Evolutionary conservation across 2,329 filamentous ascomycete species (phyloP), one percentile per base, ranked within the genome.

Genomic region (Phaeomoniella chlamydospora): DNA sequence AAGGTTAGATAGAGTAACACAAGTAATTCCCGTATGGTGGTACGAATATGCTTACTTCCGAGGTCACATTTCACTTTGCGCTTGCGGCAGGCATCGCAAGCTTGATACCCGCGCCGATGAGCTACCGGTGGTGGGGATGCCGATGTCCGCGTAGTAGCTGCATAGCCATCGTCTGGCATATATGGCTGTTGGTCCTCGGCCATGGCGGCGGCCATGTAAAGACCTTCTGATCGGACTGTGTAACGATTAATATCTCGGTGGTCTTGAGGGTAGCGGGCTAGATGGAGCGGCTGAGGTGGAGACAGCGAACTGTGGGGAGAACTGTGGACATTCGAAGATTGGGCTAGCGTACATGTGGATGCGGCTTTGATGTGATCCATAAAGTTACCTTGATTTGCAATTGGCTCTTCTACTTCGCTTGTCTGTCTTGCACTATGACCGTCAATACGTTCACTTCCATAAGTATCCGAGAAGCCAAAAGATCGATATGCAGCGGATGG

Each of bases 21-120:
- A 33, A 34, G 17, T 31, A 30, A 38, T 17, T 35, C 11, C 13
- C 16, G 38, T 16, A 19, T 30, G n/a, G n/a, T 26, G n/a, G 6
- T 6, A 6, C n/a, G 22, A 26, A 26, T 26, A n/a, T 9, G 46
- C 58, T 38, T 54, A 64, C 61, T 64, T 44, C 61, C 61, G 37
- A 65, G 46, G 45, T 64, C 62, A 42, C 62, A 65, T 45, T 64
- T 64, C 41, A 65, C 61, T 45, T 65, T 65, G 41, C 62, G 59
- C 44, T 63, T 62, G 39, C 61, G 59, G 46, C 62, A 65, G 18
- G 60, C 57, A 48, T 65, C 61, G 49, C 62, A 65, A 31, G 62
- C 62, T 52, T 65, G 62, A 40, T 65, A 65, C 39, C 60, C 60
- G 37, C 62, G 60, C 31, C 62, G 57, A 46, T 65, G 61, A 34